Conservation (phyloP, 306 rosid genomes). For the Vicia villosa region DNA sequence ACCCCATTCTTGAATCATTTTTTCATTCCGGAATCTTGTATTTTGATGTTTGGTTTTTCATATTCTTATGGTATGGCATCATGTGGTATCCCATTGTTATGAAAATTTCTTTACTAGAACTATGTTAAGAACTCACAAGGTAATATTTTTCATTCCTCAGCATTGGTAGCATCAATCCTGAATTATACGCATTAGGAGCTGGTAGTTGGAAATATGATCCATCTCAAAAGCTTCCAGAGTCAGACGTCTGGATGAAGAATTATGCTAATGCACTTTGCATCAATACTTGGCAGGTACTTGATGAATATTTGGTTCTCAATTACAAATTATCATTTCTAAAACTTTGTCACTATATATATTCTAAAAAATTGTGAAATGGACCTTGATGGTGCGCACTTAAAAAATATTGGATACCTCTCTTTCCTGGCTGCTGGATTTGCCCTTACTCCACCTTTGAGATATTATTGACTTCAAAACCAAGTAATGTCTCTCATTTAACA, state of each 20-base stretch:
- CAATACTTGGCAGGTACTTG: constrained; percentile 93
- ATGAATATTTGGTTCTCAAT: constrained; percentile 24
- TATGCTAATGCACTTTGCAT: constrained; percentile 78
- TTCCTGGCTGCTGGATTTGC: constrained; percentile 6
- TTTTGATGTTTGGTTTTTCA: constrained; percentile 26
- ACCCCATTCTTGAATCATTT: constrained; percentile 30
- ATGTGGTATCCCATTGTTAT: constrained; percentile 10
- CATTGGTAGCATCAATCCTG: constrained; percentile 85
- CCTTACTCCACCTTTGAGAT: neutral
- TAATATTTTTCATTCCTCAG: constrained; percentile 53
- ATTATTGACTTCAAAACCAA: constrained; percentile 25
- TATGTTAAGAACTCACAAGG: constrained; percentile 31
- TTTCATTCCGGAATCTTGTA: constrained; percentile 35
- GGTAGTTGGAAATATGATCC: constrained; percentile 58
- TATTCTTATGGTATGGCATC: constrained; percentile 27
- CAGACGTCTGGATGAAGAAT: constrained; percentile 71
- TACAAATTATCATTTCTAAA: constrained; percentile 13
- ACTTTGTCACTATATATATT: neutral
- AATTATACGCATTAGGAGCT: constrained; percentile 77
- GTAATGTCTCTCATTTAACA: constrained; percentile 15
- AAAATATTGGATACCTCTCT: constrained; percentile 21
- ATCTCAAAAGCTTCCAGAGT: constrained; percentile 46
- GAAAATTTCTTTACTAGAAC: constrained; percentile 29
- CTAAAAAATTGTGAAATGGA: constrained; percentile 25
- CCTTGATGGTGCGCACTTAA: constrained; percentile 17